phyloP scores from a whole-genome alignment of 306 rosid species.

The Oemleria cerasiformis region DNA sequence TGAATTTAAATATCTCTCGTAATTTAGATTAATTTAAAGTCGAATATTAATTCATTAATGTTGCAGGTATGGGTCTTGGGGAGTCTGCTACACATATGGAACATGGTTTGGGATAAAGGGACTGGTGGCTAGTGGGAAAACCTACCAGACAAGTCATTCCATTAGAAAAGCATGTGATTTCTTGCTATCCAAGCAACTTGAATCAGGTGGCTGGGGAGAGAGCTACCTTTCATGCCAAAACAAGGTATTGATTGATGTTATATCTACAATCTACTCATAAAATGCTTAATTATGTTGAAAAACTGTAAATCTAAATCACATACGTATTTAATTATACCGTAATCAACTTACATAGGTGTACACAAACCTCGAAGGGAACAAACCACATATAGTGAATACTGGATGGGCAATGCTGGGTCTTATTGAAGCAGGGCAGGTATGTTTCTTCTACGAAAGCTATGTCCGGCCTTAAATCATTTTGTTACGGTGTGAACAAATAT shows the following conservation, averaged over 20 bases:
- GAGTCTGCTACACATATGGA: conserved; percentile 70
- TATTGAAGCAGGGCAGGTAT: conserved; percentile 62
- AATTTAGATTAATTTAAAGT: too few relatives aligned
- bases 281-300: too few relatives aligned
- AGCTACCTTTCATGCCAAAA: conserved; percentile 63
- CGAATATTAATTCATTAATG: background rate
- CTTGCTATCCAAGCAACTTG: conserved; percentile 59
- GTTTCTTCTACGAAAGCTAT: background rate
- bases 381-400: conserved; percentile 56
- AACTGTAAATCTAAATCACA: too few relatives aligned
- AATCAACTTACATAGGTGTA: conserved; percentile 40
- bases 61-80: conserved; percentile 74
- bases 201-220: conserved; percentile 77
- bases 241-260: conserved; percentile 31
- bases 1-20: too few relatives aligned
- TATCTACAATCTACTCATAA: too few relatives aligned
- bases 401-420: conserved; percentile 78
- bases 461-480: too few relatives aligned
- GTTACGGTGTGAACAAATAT: too few relatives aligned
- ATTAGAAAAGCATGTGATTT: conserved; percentile 58
- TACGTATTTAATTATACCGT: too few relatives aligned
- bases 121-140: conserved; percentile 41
- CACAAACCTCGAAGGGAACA: conserved; percentile 55
- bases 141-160: conserved; percentile 39
- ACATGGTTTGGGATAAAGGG: conserved; percentile 83